Conservation (phyloP, 164 flowering plant species). For the Taxillus chinensis region DNA sequence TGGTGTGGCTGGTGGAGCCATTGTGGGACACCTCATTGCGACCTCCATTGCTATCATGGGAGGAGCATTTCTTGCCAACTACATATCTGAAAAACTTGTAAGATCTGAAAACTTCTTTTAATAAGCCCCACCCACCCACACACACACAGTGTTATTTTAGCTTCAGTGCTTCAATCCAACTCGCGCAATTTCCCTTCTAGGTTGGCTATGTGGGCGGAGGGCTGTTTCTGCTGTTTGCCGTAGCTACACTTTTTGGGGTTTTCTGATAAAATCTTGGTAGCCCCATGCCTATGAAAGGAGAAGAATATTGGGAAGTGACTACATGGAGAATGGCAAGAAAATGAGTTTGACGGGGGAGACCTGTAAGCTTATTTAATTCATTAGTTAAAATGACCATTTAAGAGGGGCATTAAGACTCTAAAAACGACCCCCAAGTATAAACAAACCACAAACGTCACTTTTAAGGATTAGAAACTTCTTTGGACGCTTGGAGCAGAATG, state of each 20-base stretch:
- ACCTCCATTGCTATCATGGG: constrained; percentile 73
- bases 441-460: too few relatives aligned
- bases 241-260: constrained; percentile 83
- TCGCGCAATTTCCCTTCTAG: constrained; percentile 26
- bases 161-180: neutral
- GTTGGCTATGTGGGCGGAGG: constrained; percentile 92
- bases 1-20: constrained; percentile 98
- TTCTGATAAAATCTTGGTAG: constrained; percentile 28
- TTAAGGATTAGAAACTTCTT: too few relatives aligned
- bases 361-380: too few relatives aligned
- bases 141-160: too few relatives aligned
- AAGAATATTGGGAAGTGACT: neutral
- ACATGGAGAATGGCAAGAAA: too few relatives aligned
- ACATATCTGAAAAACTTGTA: constrained; percentile 96
- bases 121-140: neutral
- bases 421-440: too few relatives aligned
- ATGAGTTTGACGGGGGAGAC: too few relatives aligned
- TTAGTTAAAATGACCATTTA: too few relatives aligned
- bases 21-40: constrained; percentile 84
- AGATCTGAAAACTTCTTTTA: neutral
- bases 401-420: too few relatives aligned
- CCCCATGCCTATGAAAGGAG: neutral
- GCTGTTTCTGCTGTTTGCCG: constrained; percentile 72
- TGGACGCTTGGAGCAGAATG: too few relatives aligned
- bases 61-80: constrained; percentile 87